Evolutionary conservation across 2,329 filamentous ascomycete species (phyloP).

Genomic region (Colletotrichum sp.): DNA sequence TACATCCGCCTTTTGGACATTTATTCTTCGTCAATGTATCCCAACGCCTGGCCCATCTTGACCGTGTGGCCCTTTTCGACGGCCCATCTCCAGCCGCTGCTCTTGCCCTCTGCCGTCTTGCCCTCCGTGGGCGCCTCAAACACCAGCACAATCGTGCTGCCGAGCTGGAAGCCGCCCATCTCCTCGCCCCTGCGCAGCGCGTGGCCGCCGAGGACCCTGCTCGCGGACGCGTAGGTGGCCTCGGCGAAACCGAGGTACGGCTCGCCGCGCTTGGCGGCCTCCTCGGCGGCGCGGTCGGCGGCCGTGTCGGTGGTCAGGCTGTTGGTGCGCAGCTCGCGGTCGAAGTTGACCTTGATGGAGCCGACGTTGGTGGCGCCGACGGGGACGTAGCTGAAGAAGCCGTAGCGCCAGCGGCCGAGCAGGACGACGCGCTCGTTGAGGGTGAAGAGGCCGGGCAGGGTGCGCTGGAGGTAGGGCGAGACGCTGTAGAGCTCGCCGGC

Average conservation of each 20-base stretch:
- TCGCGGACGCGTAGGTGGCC: slow-evolving; percentile 84
- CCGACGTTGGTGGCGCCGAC: slow-evolving; percentile 98
- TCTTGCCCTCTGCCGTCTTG: slow-evolving; percentile 48
- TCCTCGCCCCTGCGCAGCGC: slow-evolving; percentile 88
- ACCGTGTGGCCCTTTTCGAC: slow-evolving; percentile 88
- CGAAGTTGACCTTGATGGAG: slow-evolving; percentile 96
- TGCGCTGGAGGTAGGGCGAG: slow-evolving; percentile 92
- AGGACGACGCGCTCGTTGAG: slow-evolving; percentile 96
- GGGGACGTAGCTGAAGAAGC: slow-evolving; percentile 95
- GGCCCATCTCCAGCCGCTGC: slow-evolving; percentile 79
- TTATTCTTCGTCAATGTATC: slow-evolving; percentile 67
- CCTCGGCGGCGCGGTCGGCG: slow-evolving; percentile 83
- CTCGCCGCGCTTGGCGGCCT: slow-evolving; percentile 77
- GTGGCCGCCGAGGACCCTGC: slow-evolving; percentile 79
- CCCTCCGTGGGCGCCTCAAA: slow-evolving; percentile 79
- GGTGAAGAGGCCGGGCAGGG: slow-evolving; percentile 91
- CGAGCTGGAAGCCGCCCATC: slow-evolving; percentile 97
- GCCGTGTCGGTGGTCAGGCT: slow-evolving; percentile 90
- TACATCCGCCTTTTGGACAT: not conserved
- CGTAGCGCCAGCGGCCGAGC: slow-evolving; percentile 92
- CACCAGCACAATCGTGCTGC: slow-evolving; percentile 92
- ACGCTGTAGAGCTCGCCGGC: slow-evolving; percentile 95
- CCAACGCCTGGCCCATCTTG: slow-evolving; percentile 87
- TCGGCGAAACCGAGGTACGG: slow-evolving; percentile 90
- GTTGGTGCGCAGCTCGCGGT: slow-evolving; percentile 91